Evolutionary conservation across 192 early-diverging fungal species (phyloP).

Genomic region (Coemansia sp.): DNA sequence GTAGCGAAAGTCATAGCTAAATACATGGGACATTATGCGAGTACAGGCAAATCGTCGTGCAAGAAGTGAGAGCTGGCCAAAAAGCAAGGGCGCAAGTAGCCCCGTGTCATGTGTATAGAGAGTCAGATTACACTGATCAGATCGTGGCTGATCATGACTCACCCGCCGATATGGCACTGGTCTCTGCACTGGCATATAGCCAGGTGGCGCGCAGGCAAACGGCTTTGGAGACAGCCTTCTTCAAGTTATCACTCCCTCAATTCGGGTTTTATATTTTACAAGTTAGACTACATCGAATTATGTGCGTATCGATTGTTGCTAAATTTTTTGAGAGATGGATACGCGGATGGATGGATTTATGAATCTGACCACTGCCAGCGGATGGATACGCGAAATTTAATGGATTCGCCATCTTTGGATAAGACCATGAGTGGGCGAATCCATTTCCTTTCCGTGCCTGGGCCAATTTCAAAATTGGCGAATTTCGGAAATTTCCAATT

Average conservation of each 20-base stretch:
- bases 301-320: slow-evolving; percentile 30
- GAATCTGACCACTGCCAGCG: neutral
- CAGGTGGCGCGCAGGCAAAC: neutral
- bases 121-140: neutral
- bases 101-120: neutral
- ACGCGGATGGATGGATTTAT: neutral
- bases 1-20: slow-evolving; percentile 47
- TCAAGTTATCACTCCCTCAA: slow-evolving; percentile 26
- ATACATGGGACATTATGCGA: slow-evolving; percentile 23
- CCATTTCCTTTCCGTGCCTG: neutral
- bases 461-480: neutral
- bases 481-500: neutral
- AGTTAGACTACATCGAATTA: slow-evolving; percentile 36
- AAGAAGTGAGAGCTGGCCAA: neutral
- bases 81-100: no score
- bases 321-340: slow-evolving; percentile 6
- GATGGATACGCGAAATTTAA: neutral
- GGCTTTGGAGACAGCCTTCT: slow-evolving; percentile 2
- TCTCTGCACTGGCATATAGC: neutral
- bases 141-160: neutral
- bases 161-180: neutral
- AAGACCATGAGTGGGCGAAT: neutral
- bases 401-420: neutral
- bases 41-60: neutral
- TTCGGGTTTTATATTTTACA: slow-evolving; percentile 28